Evolutionary conservation across 2,329 filamentous ascomycete genomes (phyloP).

Genomic region (Beauveria caledonica): DNA sequence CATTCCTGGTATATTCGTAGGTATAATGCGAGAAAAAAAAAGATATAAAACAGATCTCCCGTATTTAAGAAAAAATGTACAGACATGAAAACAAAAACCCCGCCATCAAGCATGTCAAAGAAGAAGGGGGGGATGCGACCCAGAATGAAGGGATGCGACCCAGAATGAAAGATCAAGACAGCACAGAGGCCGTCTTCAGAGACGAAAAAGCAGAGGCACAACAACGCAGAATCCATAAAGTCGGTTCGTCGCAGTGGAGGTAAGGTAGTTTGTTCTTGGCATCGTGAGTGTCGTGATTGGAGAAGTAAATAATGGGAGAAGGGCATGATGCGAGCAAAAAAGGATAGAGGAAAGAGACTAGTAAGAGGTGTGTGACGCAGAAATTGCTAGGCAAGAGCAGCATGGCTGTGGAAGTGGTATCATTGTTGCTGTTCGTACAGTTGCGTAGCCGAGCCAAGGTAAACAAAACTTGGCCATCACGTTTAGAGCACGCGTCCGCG

Average conservation of each 20-base stretch:
- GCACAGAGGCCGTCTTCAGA: not conserved
- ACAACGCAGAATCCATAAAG: not conserved
- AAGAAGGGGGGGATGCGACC: no score
- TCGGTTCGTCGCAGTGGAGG: not conserved
- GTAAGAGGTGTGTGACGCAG: not conserved
- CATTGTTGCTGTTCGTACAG: not conserved
- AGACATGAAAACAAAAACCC: not conserved
- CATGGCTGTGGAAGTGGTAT: not conserved
- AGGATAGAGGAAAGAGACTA: not conserved
- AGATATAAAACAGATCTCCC: not conserved
- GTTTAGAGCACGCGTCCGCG: not conserved
- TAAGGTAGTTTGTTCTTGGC: conserved; percentile 3
- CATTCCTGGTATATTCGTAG: not conserved
- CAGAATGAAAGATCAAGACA: not conserved
- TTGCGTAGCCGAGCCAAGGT: not conserved
- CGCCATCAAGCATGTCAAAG: no score
- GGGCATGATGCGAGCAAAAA: not conserved
- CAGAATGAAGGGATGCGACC: no score
- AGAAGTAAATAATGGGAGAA: not conserved
- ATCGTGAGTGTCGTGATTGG: conserved; percentile 5
- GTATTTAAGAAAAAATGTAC: not conserved
- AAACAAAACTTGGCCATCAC: not conserved
- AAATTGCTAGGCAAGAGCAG: not conserved
- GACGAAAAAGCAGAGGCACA: not conserved
- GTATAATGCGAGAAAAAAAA: not conserved